phyloP scores from a whole-genome alignment of 208 protist species.

The Jaenimonas drosophilae region DNA sequence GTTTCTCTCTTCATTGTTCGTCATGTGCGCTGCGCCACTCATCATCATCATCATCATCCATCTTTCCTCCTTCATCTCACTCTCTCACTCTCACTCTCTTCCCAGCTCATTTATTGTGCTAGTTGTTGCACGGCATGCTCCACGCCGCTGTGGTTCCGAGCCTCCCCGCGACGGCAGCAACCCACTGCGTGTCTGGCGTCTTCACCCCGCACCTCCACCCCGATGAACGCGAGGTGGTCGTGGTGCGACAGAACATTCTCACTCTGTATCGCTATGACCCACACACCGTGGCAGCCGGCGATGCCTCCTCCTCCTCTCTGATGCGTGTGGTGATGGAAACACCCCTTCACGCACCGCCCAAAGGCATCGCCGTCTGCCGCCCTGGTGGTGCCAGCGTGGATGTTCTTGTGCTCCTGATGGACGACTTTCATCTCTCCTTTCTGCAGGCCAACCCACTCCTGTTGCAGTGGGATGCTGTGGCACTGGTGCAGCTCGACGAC shows the following conservation, averaged over 20 bases:
- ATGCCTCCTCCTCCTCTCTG: constrained; percentile 2
- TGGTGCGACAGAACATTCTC: constrained; percentile 60
- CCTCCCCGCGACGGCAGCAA: constrained; percentile 60
- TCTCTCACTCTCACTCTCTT: constrained; percentile 6
- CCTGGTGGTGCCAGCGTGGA: constrained; percentile 41
- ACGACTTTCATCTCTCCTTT: constrained; percentile 82
- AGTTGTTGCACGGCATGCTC: constrained; percentile 36
- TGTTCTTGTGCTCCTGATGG: constrained; percentile 62
- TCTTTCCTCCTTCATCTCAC: constrained; percentile 8
- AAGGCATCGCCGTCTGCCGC: constrained; percentile 35
- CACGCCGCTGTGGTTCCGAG: constrained; percentile 62
- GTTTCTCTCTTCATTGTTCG: constrained; percentile 11
- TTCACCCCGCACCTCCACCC: constrained; percentile 28
- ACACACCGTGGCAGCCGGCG: background rate
- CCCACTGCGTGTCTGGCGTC: constrained; percentile 57
- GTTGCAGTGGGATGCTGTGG: constrained; percentile 54
- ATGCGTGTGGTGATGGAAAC: constrained; percentile 34
- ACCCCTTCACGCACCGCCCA: constrained; percentile 51
- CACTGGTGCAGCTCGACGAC: constrained; percentile 76
- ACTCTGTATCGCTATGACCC: constrained; percentile 37
- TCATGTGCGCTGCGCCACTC: background rate
- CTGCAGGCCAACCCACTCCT: constrained; percentile 52
- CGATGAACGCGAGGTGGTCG: constrained; percentile 27
- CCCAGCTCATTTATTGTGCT: constrained; percentile 6
- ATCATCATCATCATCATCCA: background rate